Conservation (phyloP, 768 basidiomycete species). For the Boletus pseudopeckii region DNA sequence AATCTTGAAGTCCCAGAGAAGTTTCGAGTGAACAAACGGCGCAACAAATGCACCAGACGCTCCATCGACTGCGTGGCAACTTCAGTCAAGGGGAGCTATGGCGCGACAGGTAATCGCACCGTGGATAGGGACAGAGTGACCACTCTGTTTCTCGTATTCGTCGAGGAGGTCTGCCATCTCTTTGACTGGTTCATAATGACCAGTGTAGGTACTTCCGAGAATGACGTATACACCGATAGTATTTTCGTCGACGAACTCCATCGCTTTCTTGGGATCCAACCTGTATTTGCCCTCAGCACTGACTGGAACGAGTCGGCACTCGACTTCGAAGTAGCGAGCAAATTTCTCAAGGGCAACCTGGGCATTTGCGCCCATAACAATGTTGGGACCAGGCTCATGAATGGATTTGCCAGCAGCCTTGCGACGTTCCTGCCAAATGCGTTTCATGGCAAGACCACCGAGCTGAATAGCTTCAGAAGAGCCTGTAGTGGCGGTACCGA, state of each 20-base stretch:
- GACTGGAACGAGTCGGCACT: conserved; percentile 61
- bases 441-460: conserved; percentile 70
- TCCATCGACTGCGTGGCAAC: conserved; percentile 42
- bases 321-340: conserved; percentile 66
- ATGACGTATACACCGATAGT: conserved; percentile 68
- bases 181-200: conserved; percentile 75
- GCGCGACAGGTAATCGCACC: conserved; percentile 24
- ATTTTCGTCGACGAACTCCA: conserved; percentile 68
- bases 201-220: conserved; percentile 55
- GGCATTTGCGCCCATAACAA: conserved; percentile 65
- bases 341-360: conserved; percentile 72
- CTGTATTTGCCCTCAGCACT: conserved; percentile 70
- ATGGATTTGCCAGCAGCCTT: conserved; percentile 63
- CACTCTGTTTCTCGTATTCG: conserved; percentile 48
- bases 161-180: conserved; percentile 76
- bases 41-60: conserved; percentile 64
- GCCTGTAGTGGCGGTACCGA: conserved; percentile 70
- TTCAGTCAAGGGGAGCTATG: conserved; percentile 9
- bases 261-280: conserved; percentile 64
- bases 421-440: conserved; percentile 64
- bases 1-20: conserved; percentile 58
- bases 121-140: conserved; percentile 44
- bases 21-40: conserved; percentile 54
- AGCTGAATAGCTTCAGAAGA: conserved; percentile 72
- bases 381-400: conserved; percentile 63